Evolutionary conservation across 2,329 filamentous ascomycete species (phyloP).

Genomic region (Diaporthe amygdali): DNA sequence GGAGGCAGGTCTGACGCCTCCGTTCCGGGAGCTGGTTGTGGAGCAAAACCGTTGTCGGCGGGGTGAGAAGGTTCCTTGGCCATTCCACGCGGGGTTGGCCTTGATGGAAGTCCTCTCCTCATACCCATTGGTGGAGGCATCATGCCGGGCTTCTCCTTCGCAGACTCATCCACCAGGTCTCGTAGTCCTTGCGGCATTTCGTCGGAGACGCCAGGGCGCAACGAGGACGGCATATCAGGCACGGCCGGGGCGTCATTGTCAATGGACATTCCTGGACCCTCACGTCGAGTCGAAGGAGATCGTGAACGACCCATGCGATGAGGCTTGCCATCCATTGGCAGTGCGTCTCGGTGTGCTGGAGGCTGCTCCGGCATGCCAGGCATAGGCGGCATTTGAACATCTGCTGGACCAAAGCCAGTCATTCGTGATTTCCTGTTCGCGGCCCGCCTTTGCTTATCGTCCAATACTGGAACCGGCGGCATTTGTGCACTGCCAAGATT

Average conservation of each 20-base stretch:
- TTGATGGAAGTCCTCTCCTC: neutral
- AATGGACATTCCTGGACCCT: neutral
- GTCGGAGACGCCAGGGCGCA: neutral
- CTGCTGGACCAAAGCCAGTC: neutral
- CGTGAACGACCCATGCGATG: neutral
- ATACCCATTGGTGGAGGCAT: neutral
- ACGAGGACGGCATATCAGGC: neutral
- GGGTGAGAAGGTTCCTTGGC: neutral
- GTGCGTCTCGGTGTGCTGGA: neutral
- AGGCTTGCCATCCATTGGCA: neutral
- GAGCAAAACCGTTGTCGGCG: neutral
- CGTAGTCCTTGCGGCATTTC: neutral
- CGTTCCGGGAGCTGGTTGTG: neutral
- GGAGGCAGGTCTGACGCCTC: neutral
- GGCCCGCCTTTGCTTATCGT: neutral
- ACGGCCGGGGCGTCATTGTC: neutral
- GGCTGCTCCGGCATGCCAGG: constrained; percentile 5
- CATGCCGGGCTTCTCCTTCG: neutral
- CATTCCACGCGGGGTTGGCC: neutral
- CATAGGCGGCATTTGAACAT: neutral
- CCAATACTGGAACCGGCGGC: neutral
- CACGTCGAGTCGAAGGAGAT: neutral
- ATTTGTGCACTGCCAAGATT: neutral
- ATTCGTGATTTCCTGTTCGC: constrained; percentile 9
- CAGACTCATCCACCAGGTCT: neutral